Conservation (phyloP, 192 early-diverging fungal genomes). For the Umbelopsis vinacea region DNA sequence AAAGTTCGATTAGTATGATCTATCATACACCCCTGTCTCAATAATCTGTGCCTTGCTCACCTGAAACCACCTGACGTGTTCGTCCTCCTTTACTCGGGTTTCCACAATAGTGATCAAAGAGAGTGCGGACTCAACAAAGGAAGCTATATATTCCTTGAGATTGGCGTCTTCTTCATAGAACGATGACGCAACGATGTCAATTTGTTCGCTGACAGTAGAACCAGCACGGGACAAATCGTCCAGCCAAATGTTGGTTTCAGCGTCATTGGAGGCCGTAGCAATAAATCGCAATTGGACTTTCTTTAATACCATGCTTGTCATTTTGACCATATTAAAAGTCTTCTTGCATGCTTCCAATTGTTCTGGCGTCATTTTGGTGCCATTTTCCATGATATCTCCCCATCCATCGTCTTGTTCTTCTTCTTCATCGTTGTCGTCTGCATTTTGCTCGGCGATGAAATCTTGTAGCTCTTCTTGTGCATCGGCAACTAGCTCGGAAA, state of each 20-base stretch:
- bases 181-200: conserved; percentile 32
- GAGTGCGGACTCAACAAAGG: conserved; percentile 15
- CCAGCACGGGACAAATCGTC: conserved; percentile 15
- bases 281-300: conserved; percentile 34
- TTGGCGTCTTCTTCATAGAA: conserved; percentile 32
- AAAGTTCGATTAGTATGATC: background rate
- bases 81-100: conserved; percentile 17
- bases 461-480: conserved; percentile 32
- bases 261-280: background rate
- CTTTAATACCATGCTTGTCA: conserved; percentile 28
- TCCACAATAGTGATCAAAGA: conserved; percentile 23
- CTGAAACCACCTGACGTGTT: conserved; percentile 34
- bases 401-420: conserved; percentile 28
- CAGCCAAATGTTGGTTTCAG: conserved; percentile 16
- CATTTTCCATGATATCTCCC: conserved; percentile 24
- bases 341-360: conserved; percentile 8
- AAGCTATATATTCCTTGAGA: conserved; percentile 22
- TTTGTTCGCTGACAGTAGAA: conserved; percentile 26
- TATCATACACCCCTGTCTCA: too few relatives aligned
- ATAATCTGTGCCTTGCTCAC: background rate
- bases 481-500: conserved; percentile 28
- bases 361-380: conserved; percentile 21
- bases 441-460: conserved; percentile 22
- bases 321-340: conserved; percentile 21
- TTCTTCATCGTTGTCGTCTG: conserved; percentile 22